phyloP scores from a whole-genome alignment of 495 filamentous ascomycete genomes.

The Margaritispora aquatica region DNA sequence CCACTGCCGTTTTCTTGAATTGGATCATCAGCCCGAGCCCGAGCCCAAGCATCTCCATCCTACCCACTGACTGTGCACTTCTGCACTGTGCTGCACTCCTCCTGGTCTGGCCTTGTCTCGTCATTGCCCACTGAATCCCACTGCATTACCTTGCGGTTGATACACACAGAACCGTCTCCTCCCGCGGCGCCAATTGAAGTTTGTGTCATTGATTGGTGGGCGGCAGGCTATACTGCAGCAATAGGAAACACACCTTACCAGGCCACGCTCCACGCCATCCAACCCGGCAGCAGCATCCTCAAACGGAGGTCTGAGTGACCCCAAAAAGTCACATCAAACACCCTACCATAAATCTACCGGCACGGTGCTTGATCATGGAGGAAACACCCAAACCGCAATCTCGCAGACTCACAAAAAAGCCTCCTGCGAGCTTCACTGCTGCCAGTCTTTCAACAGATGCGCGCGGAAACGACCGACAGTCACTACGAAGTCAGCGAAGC shows the following conservation, averaged over 20 bases:
- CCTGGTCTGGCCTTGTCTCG: not conserved
- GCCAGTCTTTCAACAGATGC: conserved; percentile 10
- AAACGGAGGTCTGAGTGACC: conserved; percentile 5
- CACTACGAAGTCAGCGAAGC: conserved; percentile 48
- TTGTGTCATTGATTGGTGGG: conserved; percentile 1
- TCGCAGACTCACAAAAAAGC: conserved; percentile 50
- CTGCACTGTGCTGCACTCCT: not conserved
- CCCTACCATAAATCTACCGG: not conserved
- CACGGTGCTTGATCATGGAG: conserved; percentile 16
- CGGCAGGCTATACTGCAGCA: not conserved
- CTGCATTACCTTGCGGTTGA: not conserved
- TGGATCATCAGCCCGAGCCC: too few relatives aligned
- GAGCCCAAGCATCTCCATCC: too few relatives aligned
- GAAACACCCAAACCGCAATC: conserved; percentile 34
- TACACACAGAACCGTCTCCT: conserved; percentile 5
- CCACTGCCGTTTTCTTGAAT: too few relatives aligned
- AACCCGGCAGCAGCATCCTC: not conserved
- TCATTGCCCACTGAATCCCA: not conserved
- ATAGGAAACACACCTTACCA: not conserved
- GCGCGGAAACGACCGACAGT: conserved; percentile 34
- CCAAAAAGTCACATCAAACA: not conserved
- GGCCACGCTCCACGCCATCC: not conserved
- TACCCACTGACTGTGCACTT: not conserved
- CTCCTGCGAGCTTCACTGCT: conserved; percentile 31
- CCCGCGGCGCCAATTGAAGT: conserved; percentile 4